These are phyloP conservation scores for Fragilaria crotonensis DNA, from an alignment of 108 stramenopile genomes.

Conservation along the genomic window DNA sequence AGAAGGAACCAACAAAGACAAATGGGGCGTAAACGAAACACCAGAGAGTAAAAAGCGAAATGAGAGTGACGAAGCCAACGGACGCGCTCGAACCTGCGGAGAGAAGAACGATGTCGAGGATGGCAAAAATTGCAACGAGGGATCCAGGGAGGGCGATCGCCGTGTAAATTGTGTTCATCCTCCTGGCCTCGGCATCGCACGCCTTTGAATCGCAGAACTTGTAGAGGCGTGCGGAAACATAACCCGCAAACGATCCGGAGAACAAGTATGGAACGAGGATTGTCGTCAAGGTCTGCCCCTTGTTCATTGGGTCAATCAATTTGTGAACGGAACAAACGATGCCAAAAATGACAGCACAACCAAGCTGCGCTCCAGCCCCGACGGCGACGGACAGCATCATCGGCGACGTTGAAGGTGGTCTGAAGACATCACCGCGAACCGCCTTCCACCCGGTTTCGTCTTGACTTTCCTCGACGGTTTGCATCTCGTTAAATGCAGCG, in stretches of 20 bases:
- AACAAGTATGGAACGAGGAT: slow-evolving; percentile 87
- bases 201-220: slow-evolving; percentile 89
- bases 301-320: slow-evolving; percentile 88
- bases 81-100: slow-evolving; percentile 83
- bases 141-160: too few species aligned
- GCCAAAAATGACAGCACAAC: slow-evolving; percentile 64
- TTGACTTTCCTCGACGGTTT: slow-evolving; percentile 79
- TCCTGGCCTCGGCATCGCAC: slow-evolving; percentile 79
- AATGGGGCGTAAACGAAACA: slow-evolving; percentile 82
- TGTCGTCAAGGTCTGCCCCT: too few species aligned
- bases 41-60: slow-evolving; percentile 81
- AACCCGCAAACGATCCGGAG: slow-evolving; percentile 84
- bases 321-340: slow-evolving; percentile 77
- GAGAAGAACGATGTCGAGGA: slow-evolving; percentile 77
- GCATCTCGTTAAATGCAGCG: too few species aligned
- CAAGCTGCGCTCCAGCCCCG: too few species aligned
- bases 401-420: too few species aligned
- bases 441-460: slow-evolving; percentile 98
- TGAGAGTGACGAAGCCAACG: slow-evolving; percentile 81
- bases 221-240: too few species aligned
- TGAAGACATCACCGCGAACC: slow-evolving; percentile 97
- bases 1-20: slow-evolving; percentile 92
- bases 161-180: slow-evolving; percentile 57
- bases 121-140: slow-evolving; percentile 72
- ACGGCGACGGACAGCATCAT: too few species aligned